These are phyloP conservation scores for Sarocladium oryzae DNA, from an alignment of 2,329 filamentous ascomycete genomes.

Conservation along the genomic window DNA sequence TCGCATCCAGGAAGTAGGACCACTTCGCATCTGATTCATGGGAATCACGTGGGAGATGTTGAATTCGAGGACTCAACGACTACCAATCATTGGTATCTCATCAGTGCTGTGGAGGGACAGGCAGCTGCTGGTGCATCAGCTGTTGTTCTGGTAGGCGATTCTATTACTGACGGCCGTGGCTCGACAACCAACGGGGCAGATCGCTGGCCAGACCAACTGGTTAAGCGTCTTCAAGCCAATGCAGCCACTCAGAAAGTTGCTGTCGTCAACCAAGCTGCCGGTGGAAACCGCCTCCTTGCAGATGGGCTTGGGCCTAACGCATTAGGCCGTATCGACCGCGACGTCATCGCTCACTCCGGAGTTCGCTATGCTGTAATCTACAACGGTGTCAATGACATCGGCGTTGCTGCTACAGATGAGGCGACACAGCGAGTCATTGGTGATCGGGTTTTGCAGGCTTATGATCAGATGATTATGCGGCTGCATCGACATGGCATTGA, in stretches of 20 bases:
- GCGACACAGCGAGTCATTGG: slow-evolving; percentile 38
- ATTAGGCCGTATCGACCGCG: slow-evolving; percentile 50
- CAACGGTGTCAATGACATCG: slow-evolving; percentile 61
- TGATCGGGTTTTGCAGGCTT: slow-evolving; percentile 44
- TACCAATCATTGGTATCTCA: slow-evolving; percentile 50
- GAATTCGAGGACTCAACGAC: slow-evolving; percentile 28
- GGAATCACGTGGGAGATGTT: slow-evolving; percentile 39
- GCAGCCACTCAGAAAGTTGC: slow-evolving; percentile 33
- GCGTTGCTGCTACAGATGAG: slow-evolving; percentile 35
- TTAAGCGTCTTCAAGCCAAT: slow-evolving; percentile 35
- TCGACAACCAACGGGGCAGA: slow-evolving; percentile 53
- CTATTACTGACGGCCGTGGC: slow-evolving; percentile 58
- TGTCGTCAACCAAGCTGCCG: slow-evolving; percentile 55
- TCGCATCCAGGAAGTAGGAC: slow-evolving; percentile 56
- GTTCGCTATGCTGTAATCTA: slow-evolving; percentile 52
- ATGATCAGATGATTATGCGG: slow-evolving; percentile 47
- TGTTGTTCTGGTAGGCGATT: slow-evolving; percentile 57
- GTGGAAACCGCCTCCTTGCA: slow-evolving; percentile 53
- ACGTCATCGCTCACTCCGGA: slow-evolving; percentile 49
- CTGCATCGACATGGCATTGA: slow-evolving; percentile 46
- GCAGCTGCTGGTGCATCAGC: slow-evolving; percentile 29
- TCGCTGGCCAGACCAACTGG: slow-evolving; percentile 37
- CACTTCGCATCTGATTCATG: slow-evolving; percentile 45
- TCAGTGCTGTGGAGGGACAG: slow-evolving; percentile 51
- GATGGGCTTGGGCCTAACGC: slow-evolving; percentile 55